Evolutionary conservation across 1,284 basidiomycete species (phyloP), one percentile per base, ranked within the genome.

Genomic region (Ceratobasidium sp.): DNA sequence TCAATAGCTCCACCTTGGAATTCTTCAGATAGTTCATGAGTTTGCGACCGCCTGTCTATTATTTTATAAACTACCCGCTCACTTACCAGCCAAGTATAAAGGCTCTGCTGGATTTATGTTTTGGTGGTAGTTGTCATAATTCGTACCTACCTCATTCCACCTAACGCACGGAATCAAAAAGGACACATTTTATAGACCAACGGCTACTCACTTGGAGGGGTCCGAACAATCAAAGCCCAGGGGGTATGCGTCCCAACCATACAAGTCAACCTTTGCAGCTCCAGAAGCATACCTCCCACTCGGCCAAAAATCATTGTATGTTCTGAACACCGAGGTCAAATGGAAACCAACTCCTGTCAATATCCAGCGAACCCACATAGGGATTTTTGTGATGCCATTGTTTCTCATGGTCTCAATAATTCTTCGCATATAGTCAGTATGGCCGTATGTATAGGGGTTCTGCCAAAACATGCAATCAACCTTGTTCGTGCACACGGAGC

Each of bases 161-260:
- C 61, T 64, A 41, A 16, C 23, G 12, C n/a, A 41, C 8, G n/a
- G 10, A 36, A 30, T 21, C 2, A 10, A 48, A 8, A 48, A 14
- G 52, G 14, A 34, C 16, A 50, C 0, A 32, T 32, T 14, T 41
- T 3, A 23, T n/a, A 16, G 23, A 41, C 14, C 16, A 10, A 30
- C 2, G 14, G 23, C 2, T 46, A 39, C 46, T 45, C 30, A 72
- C 48, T 39, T 39, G 14, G 67, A 64, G 12, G 60, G 60, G n/a
- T 65, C n/a, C 5, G 23, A 45, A 48, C 72, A 72, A 39, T 72
- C 72, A n/a, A 65, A 72, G 1, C 59, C 52, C 9, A 46, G 30
- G 8, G 72, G 72, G 43, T 72, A 72, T 21, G 39, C 60, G 34
- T 72, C 72, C 48, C 59, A 67, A 4, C 50, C 72, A 30, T 65